Evolutionary conservation across 208 protist genomes (phyloP).

Genomic region (Acanthamoeba healyi): DNA sequence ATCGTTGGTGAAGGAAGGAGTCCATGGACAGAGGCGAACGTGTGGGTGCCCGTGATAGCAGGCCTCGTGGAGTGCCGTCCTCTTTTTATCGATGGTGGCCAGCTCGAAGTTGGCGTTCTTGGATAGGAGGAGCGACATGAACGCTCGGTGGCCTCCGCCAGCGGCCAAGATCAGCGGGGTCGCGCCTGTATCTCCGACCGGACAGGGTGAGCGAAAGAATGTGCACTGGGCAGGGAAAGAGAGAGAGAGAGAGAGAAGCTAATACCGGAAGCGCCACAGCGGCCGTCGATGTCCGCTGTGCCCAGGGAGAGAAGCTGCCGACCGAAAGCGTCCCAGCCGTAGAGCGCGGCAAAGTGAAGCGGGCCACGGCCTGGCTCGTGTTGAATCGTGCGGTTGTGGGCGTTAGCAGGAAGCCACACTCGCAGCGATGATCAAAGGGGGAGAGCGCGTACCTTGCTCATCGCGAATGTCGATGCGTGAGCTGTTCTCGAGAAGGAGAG

Average conservation of each 20-base stretch:
- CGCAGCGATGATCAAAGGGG: background rate
- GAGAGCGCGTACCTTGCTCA: background rate
- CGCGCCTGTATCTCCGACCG: background rate
- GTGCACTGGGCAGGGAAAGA: background rate
- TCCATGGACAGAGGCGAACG: too few species aligned
- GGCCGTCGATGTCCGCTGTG: background rate
- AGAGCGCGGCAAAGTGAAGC: conserved; percentile 17
- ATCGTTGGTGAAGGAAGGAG: too few species aligned
- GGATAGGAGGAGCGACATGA: background rate
- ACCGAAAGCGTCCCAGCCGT: conserved; percentile 16
- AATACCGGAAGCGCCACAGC: background rate
- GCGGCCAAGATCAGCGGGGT: conserved; percentile 19
- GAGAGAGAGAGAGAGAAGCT: background rate
- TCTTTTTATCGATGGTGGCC: conserved; percentile 5
- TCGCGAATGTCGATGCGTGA: conserved; percentile 12
- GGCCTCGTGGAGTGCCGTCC: conserved; percentile 17
- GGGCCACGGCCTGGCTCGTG: conserved; percentile 14
- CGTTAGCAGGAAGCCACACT: background rate
- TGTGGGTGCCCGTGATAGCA: conserved; percentile 3
- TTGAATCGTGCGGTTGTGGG: too few species aligned
- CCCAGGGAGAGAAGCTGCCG: conserved; percentile 8
- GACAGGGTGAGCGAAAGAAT: background rate
- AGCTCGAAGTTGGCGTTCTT: conserved; percentile 12
- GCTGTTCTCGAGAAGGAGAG: conserved; percentile 23
- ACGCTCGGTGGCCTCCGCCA: background rate